These are phyloP conservation scores for Cyclotella atomus DNA, from an alignment of 108 stramenopile genomes.

Conservation along the genomic window DNA sequence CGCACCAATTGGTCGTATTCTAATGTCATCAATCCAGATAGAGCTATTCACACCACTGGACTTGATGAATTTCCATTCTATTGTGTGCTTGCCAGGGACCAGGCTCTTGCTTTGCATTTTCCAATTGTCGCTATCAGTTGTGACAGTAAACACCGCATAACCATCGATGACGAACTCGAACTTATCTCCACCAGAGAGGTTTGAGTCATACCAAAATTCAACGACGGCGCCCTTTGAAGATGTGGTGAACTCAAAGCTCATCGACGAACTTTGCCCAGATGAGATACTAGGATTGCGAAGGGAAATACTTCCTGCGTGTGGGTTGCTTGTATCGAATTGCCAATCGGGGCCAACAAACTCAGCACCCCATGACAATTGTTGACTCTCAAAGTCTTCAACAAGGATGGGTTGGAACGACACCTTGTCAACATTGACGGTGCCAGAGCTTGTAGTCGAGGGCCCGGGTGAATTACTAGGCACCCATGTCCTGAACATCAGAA, in stretches of 20 bases:
- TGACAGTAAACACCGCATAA: neutral
- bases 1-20: conserved; percentile 12
- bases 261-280: conserved; percentile 4
- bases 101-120: neutral
- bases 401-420: conserved; percentile 20
- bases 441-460: neutral
- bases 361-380: neutral
- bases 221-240: conserved; percentile 9
- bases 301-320: conserved; percentile 9
- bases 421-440: conserved; percentile 20
- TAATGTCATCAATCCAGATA: conserved; percentile 39
- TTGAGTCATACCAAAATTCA: conserved; percentile 16
- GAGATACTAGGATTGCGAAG: conserved; percentile 12
- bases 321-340: conserved; percentile 13
- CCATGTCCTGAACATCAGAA: conserved; percentile 23
- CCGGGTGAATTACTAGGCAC: neutral
- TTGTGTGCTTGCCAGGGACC: conserved; percentile 1
- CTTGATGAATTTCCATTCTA: conserved; percentile 14
- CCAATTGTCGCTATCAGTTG: neutral
- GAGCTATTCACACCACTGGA: neutral
- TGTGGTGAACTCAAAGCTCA: conserved; percentile 15
- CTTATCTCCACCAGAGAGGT: neutral
- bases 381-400: conserved; percentile 21
- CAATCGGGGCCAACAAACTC: neutral
- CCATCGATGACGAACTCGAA: conserved; percentile 29